Evolutionary conservation across 2,329 filamentous ascomycete species (phyloP), one percentile per base, ranked within the genome.

Genomic region (Zasmidium angulare): DNA sequence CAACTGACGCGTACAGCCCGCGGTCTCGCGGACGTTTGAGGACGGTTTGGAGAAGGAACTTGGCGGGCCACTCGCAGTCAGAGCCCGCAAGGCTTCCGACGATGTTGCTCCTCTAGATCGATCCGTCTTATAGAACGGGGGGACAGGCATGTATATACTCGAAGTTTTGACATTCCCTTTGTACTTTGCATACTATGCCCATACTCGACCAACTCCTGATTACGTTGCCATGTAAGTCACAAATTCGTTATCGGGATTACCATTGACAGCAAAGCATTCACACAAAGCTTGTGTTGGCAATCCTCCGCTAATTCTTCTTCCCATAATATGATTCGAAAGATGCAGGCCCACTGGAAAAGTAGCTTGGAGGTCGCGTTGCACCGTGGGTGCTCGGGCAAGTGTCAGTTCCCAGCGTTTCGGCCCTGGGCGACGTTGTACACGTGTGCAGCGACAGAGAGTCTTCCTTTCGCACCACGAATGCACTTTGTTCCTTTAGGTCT

Each of bases 31-130:
- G 68, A 77, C 76, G 48, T 82, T 78, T 63, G 73, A 76, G 14
- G 79, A 73, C 61, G 79, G 80, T 17, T 66, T 82, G 53, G 79
- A 81, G 65, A 71, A 68, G 26, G 80, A 82, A 67, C 71, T 82
- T 2, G 80, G 80, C 58, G 80, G 80, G 4, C 73, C 76, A 50
- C 58, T 69, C n/a, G 76, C 79, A 47, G 57, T 79, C 26, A 63
- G 61, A 17, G 69, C 69, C 20, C 56, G 64, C 19, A 69, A 64
- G 22, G 59, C 63, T 23, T 61, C 68, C 40, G 68, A 69, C 14
- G 61, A 62, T 53, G 59, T 58, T 19, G 63, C 59, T 29, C 51
- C 54, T 21, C 46, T 65, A 19, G 64, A 65, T 49, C 63, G 64
- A 26, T 56, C 57, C 19, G 53, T 54, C 46, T 57, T 60, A 40